phyloP scores from a whole-genome alignment of 2,329 filamentous ascomycete genomes.

The Gliomastix tumulicola region DNA sequence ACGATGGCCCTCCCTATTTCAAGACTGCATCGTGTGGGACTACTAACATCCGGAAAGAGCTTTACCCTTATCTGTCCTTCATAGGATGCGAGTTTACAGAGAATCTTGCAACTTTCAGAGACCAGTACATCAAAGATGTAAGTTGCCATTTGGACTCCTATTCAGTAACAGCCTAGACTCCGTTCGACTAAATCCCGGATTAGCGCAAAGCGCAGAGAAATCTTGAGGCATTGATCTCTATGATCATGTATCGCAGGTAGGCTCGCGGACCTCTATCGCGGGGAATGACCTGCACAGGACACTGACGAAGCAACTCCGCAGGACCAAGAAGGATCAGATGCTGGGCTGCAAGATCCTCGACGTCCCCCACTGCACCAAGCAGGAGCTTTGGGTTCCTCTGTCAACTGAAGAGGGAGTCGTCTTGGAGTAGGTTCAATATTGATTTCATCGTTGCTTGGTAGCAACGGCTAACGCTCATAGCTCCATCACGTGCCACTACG shows the following conservation, averaged over 20 bases:
- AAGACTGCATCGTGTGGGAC: too few relatives aligned
- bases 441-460: too few relatives aligned
- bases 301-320: conserved; percentile 6
- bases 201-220: too few relatives aligned
- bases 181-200: too few relatives aligned
- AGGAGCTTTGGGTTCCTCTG: conserved; percentile 14
- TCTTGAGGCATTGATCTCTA: conserved; percentile 11
- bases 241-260: conserved; percentile 20
- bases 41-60: too few relatives aligned
- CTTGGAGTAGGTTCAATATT: conserved; percentile 16
- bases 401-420: conserved; percentile 16
- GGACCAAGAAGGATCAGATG: conserved; percentile 18
- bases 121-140: conserved; percentile 10
- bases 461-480: too few relatives aligned
- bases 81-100: conserved; percentile 12
- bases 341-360: conserved; percentile 14
- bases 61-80: conserved; percentile 25
- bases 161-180: too few relatives aligned
- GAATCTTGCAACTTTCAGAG: conserved; percentile 4
- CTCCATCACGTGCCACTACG: too few relatives aligned
- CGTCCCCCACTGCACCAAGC: conserved; percentile 8
- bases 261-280: neutral
- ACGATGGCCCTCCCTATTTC: too few relatives aligned
- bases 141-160: neutral
- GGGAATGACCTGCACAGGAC: too few relatives aligned